These are phyloP conservation scores for Herpetospermum pedunculosum DNA, from an alignment of 306 rosid species.

Conservation along the genomic window DNA sequence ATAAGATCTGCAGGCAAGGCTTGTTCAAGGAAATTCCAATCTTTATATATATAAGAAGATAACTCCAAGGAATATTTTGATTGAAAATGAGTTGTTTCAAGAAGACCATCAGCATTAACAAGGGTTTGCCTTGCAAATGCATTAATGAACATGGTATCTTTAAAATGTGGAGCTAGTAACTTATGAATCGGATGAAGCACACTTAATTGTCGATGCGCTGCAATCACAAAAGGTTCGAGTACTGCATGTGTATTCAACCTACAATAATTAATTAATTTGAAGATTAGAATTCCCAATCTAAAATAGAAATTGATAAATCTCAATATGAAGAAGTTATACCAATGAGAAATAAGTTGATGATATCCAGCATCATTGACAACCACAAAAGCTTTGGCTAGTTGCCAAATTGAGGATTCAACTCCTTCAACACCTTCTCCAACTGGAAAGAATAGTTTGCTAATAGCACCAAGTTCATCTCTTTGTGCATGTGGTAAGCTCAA, in stretches of 20 bases:
- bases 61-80: slow-evolving; percentile 55
- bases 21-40: slow-evolving; percentile 70
- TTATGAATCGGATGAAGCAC: slow-evolving; percentile 77
- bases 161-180: slow-evolving; percentile 62
- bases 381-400: slow-evolving; percentile 74
- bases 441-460: slow-evolving; percentile 46
- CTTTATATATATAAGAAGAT: slow-evolving; percentile 52
- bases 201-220: slow-evolving; percentile 66
- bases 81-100: slow-evolving; percentile 57
- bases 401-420: slow-evolving; percentile 66
- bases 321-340: slow-evolving; percentile 23
- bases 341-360: slow-evolving; percentile 73
- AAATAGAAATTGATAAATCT: too few species aligned
- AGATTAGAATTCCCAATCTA: too few species aligned
- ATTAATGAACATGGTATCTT: slow-evolving; percentile 84
- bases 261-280: too few species aligned
- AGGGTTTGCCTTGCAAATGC: slow-evolving; percentile 59
- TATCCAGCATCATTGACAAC: slow-evolving; percentile 51
- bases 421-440: slow-evolving; percentile 39
- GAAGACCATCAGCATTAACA: slow-evolving; percentile 51
- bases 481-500: slow-evolving; percentile 59
- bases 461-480: slow-evolving; percentile 47
- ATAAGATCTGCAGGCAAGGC: slow-evolving; percentile 70
- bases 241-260: slow-evolving; percentile 78
- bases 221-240: slow-evolving; percentile 71